Base-by-base conservation (phyloP, 495 filamentous ascomycete species). In the Cairneyella variabilis region DNA sequence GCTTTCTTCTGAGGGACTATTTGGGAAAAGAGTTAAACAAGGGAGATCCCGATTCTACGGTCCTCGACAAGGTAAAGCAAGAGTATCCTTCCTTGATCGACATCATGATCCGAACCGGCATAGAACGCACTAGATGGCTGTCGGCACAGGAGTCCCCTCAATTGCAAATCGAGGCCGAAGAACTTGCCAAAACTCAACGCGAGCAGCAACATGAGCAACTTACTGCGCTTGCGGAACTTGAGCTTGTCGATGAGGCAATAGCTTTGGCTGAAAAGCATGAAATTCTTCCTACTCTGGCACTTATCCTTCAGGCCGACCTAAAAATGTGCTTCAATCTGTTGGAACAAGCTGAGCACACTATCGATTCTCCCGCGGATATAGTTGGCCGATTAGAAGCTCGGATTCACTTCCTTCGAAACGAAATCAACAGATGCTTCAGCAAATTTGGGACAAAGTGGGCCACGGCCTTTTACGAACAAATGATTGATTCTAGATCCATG, bases 401-500 rank as follows among this genome's bases (percentile, higher is more conserved):
- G n/a, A n/a, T n/a, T n/a, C n/a, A n/a, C n/a, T n/a, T n/a, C n/a
- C 51, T 61, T 1, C 58, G 61, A 23, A 28, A 52, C 11, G 22
- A 25, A 21, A 23, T 65, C 10, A 72, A 82, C 2, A 65, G 66
- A n/a, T 89, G 86, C 57, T 90, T 93, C 57, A 72, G 80, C 22
- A 75, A 76, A 28, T 93, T 88, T 58, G 87, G 85, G n/a, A 78
- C 83, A 53, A 66, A 71, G 14, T 97, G 89, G 74, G 89, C 92
- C 12, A 79, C 85, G 57, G 84, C 85, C 6, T 86, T 87, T 58
- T 97, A 95, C 60, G 78, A 84, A 41, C 80, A 83, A 52, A 77
- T 88, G 30, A 85, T 97, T 45, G 70, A 78, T 12, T 77, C 77
- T 54, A 79, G 79, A 30, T 76, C 81, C 3, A 73, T 89, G 8